phyloP scores from a whole-genome alignment of 2,329 filamentous ascomycete genomes.

The Pestalotiopsis sp. region DNA sequence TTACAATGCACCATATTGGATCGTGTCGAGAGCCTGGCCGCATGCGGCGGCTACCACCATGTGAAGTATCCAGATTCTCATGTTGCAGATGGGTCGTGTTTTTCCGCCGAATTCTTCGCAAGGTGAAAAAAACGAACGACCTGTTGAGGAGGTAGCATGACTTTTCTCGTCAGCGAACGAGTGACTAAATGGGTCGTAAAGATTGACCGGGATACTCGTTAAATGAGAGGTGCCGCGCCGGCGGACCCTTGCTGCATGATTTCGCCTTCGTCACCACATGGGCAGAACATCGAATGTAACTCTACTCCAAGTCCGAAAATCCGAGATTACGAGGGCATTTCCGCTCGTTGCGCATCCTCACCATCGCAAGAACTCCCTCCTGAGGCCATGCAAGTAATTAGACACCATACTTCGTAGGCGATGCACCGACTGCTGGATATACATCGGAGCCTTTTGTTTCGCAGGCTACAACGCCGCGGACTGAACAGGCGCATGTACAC shows the following conservation, averaged over 20 bases:
- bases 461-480: neutral
- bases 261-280: neutral
- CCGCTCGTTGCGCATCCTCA: neutral
- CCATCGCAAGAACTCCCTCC: neutral
- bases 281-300: neutral
- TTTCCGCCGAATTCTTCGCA: neutral
- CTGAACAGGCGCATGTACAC: neutral
- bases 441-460: neutral
- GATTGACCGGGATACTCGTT: neutral
- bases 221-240: neutral
- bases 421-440: neutral
- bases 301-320: neutral
- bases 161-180: neutral
- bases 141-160: neutral
- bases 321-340: neutral
- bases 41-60: neutral
- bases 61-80: neutral
- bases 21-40: slow-evolving; percentile 12
- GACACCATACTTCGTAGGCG: neutral
- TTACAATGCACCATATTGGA: slow-evolving; percentile 22
- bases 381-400: neutral
- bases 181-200: neutral
- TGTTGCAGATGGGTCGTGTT: neutral
- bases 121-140: neutral
- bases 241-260: neutral